These are phyloP conservation scores for Lunasporangiospora selenospora DNA, from an alignment of 192 early-diverging fungal species.

Conservation along the genomic window DNA sequence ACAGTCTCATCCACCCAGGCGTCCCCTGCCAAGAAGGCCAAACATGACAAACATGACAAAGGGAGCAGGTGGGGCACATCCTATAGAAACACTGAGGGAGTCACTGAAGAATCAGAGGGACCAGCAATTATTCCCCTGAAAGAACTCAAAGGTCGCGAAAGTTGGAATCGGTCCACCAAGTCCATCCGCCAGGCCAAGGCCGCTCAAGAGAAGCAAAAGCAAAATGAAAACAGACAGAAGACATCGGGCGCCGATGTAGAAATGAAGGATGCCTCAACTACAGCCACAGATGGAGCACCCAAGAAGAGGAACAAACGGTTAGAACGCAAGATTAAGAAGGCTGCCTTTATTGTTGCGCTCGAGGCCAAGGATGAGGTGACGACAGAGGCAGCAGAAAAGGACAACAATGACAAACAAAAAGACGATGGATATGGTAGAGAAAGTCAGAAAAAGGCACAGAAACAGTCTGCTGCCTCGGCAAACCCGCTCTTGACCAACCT, in stretches of 20 bases:
- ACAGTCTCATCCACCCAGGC: constrained; percentile 33
- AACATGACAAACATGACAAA: no score
- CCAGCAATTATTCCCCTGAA: no score
- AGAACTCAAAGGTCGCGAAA: constrained; percentile 42
- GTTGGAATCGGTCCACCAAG: constrained; percentile 44
- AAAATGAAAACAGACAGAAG: constrained; percentile 1
- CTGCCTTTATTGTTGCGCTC: constrained; percentile 38
- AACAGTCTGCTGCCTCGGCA: neutral
- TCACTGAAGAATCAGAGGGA: no score
- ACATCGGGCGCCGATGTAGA: constrained; percentile 1
- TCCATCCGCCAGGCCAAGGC: constrained; percentile 33
- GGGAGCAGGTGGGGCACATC: no score
- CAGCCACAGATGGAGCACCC: neutral
- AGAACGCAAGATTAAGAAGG: constrained; percentile 43
- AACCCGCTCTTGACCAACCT: constrained; percentile 31
- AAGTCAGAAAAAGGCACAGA: constrained; percentile 5
- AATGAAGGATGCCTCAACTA: neutral
- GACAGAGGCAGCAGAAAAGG: neutral
- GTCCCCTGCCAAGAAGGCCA: constrained; percentile 32
- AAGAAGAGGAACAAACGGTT: constrained; percentile 48
- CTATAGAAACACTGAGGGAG: no score
- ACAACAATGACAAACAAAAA: neutral
- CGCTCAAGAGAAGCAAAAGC: constrained; percentile 8
- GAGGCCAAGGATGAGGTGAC: constrained; percentile 10
- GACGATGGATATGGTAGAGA: neutral